Percentiles rank a stretch among this genome's conserved stretches.
Evolutionary conservation across 345 rosid species (phyloP).

Genomic region (Murraya koenigii): DNA sequence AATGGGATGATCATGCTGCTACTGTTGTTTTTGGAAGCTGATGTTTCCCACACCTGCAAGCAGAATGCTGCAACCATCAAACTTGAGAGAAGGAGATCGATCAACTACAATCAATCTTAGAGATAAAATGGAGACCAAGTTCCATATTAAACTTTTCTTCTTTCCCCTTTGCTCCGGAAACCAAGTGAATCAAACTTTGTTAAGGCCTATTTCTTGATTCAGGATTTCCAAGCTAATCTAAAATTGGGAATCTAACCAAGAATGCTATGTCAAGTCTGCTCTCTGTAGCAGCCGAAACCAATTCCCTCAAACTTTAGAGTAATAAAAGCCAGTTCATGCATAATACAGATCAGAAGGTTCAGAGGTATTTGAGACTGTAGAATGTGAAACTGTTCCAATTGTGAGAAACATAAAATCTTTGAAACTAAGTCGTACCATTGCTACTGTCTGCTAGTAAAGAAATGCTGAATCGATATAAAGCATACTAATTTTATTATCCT

Average conservation of each 20-base stretch:
- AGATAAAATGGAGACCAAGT: not conserved
- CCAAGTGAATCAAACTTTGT: not conserved
- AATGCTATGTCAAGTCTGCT: not conserved
- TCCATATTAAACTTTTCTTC: not conserved
- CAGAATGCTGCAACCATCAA: conserved; percentile 1
- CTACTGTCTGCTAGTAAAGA: too few relatives aligned
- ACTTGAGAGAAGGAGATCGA: not conserved
- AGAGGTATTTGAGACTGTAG: too few relatives aligned
- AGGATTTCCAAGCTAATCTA: too few relatives aligned
- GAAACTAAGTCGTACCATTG: too few relatives aligned
- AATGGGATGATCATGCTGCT: conserved; percentile 2
- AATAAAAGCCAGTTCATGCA: too few relatives aligned
- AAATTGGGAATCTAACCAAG: too few relatives aligned
- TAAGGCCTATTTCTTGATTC: not conserved
- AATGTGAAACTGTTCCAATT: too few relatives aligned
- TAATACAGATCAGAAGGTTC: too few relatives aligned
- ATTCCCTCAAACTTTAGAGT: not conserved
- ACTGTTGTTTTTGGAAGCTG: not conserved
- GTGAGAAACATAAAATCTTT: too few relatives aligned
- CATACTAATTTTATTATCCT: too few relatives aligned
- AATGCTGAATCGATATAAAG: too few relatives aligned
- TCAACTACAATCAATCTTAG: not conserved
- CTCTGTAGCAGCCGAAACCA: not conserved
- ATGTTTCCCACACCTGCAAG: not conserved
- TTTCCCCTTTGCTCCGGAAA: not conserved